Percentiles rank a stretch among this genome's conserved stretches.
Evolutionary conservation across 2,329 filamentous ascomycete species (phyloP).

Genomic region (Colletotrichum filicis): DNA sequence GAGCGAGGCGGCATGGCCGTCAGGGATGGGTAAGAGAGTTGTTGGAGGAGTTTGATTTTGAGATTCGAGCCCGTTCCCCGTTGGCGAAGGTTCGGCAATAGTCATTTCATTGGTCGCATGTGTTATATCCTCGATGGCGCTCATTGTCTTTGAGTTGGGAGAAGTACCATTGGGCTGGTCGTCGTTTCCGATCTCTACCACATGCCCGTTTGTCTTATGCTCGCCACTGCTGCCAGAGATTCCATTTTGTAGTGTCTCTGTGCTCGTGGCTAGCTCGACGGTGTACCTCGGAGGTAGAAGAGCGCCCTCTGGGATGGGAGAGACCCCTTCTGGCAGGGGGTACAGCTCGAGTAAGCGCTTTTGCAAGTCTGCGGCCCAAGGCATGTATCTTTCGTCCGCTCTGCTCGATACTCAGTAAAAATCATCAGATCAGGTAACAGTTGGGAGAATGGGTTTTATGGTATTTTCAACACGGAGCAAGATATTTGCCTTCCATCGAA

Average conservation of each 20-base stretch:
- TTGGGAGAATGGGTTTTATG: no score
- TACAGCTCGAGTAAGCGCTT: conserved; percentile 73
- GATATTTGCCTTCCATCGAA: not conserved
- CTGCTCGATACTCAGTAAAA: conserved; percentile 53
- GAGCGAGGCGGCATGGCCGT: conserved; percentile 67
- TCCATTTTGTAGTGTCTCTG: conserved; percentile 36
- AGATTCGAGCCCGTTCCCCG: not conserved
- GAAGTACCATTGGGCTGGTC: not conserved
- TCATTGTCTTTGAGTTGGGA: not conserved
- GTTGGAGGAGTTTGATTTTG: conserved; percentile 24
- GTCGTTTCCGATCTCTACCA: not conserved
- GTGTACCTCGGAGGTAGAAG: conserved; percentile 82
- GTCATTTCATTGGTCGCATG: conserved; percentile 4
- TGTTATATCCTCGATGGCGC: not conserved
- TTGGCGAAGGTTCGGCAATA: not conserved
- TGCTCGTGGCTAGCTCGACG: conserved; percentile 51
- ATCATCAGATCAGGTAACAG: no score
- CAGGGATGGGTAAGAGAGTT: conserved; percentile 65
- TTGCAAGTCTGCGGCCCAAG: conserved; percentile 78
- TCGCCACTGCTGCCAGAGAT: not conserved
- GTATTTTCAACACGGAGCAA: no score
- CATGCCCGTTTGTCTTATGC: not conserved
- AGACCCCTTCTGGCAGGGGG: conserved; percentile 74
- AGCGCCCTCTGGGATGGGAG: conserved; percentile 78
- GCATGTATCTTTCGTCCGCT: conserved; percentile 82